phyloP scores from a whole-genome alignment of 2,329 filamentous ascomycete species.

The Pseudogymnoascus sp. region DNA sequence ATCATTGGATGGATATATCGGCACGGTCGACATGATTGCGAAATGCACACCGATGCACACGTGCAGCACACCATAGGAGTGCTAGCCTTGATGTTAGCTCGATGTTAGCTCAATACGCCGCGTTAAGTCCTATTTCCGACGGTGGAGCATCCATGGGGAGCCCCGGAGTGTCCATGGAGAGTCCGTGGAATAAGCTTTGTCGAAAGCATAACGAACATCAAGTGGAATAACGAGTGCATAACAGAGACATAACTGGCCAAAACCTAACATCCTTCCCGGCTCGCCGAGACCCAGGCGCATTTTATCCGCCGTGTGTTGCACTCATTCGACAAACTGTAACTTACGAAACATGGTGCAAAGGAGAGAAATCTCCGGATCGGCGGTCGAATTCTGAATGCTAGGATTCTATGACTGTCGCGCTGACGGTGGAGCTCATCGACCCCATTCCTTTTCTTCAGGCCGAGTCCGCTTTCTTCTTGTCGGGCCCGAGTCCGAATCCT shows the following conservation, averaged over 20 bases:
- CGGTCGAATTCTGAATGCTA: background rate
- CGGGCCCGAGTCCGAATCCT: background rate
- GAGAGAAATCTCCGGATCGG: background rate
- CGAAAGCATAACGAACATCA: background rate
- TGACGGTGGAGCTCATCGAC: background rate
- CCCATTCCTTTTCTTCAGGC: background rate
- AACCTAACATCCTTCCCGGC: background rate
- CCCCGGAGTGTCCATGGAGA: background rate
- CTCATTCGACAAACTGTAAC: background rate
- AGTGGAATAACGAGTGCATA: background rate
- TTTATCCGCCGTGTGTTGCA: background rate
- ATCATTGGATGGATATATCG: slow-evolving; percentile 1
- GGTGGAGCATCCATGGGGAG: background rate
- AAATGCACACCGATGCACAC: slow-evolving; percentile 1
- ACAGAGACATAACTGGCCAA: background rate
- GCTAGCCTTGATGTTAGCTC: background rate
- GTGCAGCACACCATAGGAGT: background rate
- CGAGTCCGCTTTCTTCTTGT: background rate
- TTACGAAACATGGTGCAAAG: background rate
- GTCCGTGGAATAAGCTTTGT: background rate
- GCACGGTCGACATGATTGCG: background rate
- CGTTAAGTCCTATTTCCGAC: slow-evolving; percentile 6
- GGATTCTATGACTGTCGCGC: background rate
- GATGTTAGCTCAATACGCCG: background rate
- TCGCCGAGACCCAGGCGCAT: background rate